phyloP scores from a whole-genome alignment of 176 grass and related monocot genomes.

The Canna indica region DNA sequence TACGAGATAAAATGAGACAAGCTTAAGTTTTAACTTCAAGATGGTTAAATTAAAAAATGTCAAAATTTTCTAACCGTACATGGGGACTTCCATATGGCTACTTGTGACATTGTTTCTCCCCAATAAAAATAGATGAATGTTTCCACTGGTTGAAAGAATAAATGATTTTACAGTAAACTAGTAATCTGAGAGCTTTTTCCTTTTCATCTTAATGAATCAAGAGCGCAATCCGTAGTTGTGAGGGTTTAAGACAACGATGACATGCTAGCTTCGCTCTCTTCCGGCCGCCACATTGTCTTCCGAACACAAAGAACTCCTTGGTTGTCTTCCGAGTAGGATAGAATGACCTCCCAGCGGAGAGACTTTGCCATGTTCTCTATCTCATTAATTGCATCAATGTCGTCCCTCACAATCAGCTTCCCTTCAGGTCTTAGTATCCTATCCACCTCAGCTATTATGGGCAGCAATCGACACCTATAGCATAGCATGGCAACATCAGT shows the following conservation, averaged over 20 bases:
- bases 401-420: neutral
- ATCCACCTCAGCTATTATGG: neutral
- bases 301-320: conserved; percentile 1
- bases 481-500: neutral
- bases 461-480: neutral
- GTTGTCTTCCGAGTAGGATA: neutral
- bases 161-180: neutral
- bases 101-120: neutral
- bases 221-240: neutral
- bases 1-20: no score
- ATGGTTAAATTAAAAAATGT: no score
- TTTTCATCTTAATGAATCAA: neutral
- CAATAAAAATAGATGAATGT: neutral
- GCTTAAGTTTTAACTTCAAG: no score
- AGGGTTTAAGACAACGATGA: neutral
- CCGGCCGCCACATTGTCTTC: neutral
- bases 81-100: neutral
- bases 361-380: conserved; percentile 7
- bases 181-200: neutral
- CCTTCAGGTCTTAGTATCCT: conserved; percentile 2
- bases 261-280: neutral
- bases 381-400: neutral
- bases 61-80: no score
- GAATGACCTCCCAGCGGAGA: neutral
- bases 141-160: neutral